Base-by-base conservation (phyloP, 176 grass and related monocot species). In the Saccharum spontaneum region DNA sequence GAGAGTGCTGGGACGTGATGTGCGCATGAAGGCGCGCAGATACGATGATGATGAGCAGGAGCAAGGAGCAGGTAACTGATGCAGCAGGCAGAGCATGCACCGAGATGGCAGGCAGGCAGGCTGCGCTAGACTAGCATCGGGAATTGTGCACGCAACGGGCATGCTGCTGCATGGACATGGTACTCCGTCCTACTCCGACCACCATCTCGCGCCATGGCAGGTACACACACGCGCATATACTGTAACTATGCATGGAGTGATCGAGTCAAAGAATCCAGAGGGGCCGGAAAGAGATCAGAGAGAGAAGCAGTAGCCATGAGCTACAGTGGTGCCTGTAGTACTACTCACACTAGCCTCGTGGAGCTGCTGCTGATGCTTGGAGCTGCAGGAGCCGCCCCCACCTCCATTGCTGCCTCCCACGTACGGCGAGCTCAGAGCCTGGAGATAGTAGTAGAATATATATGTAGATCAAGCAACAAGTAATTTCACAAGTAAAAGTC, bases 371-470 rank as follows among this genome's bases (percentile, higher is more conserved):
- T 80, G 33, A 4, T 81, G 77, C 71, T 86, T 81, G 34, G 69
- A 85, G 80, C 45, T 76, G 60, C 46, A 78, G 34, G 69, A 85
- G 80, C 45, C 79, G 60, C 46, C 66, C 1, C 85, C 85, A 64
- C 84, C 83, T 17, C 73, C 82, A 59, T 79, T 82, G 64, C 54
- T 82, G 83, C 85, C 84, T 49, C 71, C 89, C 34, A 86, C 73
- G 93, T 99, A 99, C 57, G 97, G 97, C 52, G 88, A 86, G 91
- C 93, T 99, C 84, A 99, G 90, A 86, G 86, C 94, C 97, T 99
- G 90, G 80, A 87, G 75, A 70, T 8, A n/a, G n/a, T n/a, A n/a
- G n/a, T n/a, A 3, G 0, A 49, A 1, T 50, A 2, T 18, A 1
- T 46, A 10, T 46, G 44, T 41, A n/a, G 24, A 49, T 7, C 26